These are phyloP conservation scores for Thalassiosira profunda DNA, from an alignment of 108 stramenopile genomes.

Conservation along the genomic window DNA sequence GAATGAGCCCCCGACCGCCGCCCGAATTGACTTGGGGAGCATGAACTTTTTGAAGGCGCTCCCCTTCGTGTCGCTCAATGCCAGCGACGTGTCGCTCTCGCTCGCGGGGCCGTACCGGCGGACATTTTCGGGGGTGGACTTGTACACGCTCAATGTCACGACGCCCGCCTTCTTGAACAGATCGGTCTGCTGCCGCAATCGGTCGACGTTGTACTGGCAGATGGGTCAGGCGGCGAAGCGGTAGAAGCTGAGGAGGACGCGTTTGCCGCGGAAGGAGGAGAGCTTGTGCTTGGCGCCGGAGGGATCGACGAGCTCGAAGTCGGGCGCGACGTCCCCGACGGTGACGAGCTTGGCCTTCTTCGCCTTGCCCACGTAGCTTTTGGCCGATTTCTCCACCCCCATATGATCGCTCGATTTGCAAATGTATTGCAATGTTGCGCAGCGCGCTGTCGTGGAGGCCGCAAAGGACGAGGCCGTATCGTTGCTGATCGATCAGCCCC, in stretches of 20 bases:
- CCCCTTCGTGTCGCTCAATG: slow-evolving; percentile 8
- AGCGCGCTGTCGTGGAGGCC: too few relatives aligned
- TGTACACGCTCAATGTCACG: background rate
- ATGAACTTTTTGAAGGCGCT: background rate
- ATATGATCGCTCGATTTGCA: too few relatives aligned
- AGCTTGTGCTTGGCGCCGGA: background rate
- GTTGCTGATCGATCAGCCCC: too few relatives aligned
- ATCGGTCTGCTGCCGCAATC: slow-evolving; percentile 7
- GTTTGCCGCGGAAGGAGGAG: slow-evolving; percentile 4
- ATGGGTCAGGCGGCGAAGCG: slow-evolving; percentile 2
- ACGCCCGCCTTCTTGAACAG: slow-evolving; percentile 2
- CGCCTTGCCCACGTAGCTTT: too few relatives aligned
- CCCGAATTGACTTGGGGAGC: too few relatives aligned
- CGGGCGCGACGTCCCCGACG: slow-evolving; percentile 4
- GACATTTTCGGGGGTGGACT: too few relatives aligned
- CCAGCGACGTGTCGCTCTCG: background rate
- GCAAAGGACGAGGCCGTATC: too few relatives aligned
- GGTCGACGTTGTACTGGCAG: slow-evolving; percentile 7
- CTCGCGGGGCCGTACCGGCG: too few relatives aligned
- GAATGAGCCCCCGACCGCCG: too few relatives aligned
- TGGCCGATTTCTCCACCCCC: too few relatives aligned
- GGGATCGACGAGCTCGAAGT: slow-evolving; percentile 4
- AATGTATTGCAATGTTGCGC: too few relatives aligned
- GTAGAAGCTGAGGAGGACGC: slow-evolving; percentile 12
- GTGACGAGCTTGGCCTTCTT: too few relatives aligned